These are phyloP conservation scores for Arxiozyma slooffiae DNA, from an alignment of 1,139 yeast species.

Conservation along the genomic window DNA sequence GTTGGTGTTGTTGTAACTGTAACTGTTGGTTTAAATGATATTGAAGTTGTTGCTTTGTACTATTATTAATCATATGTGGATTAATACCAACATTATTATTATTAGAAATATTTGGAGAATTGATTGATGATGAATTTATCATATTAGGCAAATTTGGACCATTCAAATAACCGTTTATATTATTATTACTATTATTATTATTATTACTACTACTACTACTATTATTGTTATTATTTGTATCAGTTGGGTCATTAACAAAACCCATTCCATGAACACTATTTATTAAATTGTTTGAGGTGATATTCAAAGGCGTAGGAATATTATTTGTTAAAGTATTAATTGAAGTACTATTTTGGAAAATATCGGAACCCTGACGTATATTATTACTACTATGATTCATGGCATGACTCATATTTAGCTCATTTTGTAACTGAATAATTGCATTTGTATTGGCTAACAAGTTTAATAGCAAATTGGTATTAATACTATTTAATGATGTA, in stretches of 20 bases:
- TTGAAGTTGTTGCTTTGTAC: constrained; percentile 13
- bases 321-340: not conserved
- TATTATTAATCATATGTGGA: not conserved
- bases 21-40: constrained; percentile 15
- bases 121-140: not conserved
- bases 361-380: not conserved
- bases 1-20: constrained; percentile 16
- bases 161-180: not conserved
- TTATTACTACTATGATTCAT: no score
- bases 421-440: not conserved
- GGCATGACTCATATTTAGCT: not conserved
- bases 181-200: not conserved
- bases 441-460: not conserved
- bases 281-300: not conserved
- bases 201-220: no score
- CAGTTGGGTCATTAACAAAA: not conserved
- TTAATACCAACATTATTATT: constrained; percentile 1
- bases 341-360: not conserved
- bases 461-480: not conserved
- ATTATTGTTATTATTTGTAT: no score
- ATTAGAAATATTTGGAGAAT: not conserved
- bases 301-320: not conserved
- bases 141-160: not conserved
- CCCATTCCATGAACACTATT: not conserved
- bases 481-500: constrained; percentile 1